These are phyloP conservation scores for Coemansia sp. DNA, from an alignment of 192 early-diverging fungal species.

Conservation along the genomic window DNA sequence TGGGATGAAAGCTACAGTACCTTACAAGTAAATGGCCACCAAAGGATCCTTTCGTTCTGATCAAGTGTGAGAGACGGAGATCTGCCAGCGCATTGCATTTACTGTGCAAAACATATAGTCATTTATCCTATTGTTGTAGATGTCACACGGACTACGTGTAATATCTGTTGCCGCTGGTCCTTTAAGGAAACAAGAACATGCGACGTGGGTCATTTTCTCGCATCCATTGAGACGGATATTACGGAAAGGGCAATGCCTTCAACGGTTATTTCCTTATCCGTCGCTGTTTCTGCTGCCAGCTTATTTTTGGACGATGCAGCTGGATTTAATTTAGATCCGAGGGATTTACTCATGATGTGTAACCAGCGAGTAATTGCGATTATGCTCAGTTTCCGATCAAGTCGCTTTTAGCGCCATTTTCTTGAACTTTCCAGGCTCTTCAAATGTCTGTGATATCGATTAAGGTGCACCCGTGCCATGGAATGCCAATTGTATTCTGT, in stretches of 20 bases:
- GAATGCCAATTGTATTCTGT: too few relatives aligned
- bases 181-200: too few relatives aligned
- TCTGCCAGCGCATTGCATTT: constrained; percentile 1
- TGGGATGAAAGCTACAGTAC: not conserved
- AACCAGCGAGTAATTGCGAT: not conserved
- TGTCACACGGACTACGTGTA: not conserved
- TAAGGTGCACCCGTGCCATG: too few relatives aligned
- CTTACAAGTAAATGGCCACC: not conserved
- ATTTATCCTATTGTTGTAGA: not conserved
- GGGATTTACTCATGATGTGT: not conserved
- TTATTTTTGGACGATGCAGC: not conserved
- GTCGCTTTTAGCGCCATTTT: too few relatives aligned
- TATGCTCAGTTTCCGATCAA: too few relatives aligned
- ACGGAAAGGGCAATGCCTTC: too few relatives aligned
- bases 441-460: too few relatives aligned
- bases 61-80: not conserved
- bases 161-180: too few relatives aligned
- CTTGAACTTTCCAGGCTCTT: too few relatives aligned
- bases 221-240: not conserved
- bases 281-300: not conserved
- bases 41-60: not conserved
- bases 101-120: not conserved
- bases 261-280: not conserved
- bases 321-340: not conserved
- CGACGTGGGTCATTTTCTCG: too few relatives aligned